Conservation (phyloP, 768 basidiomycete species). For the Hygrophoropsis aurantiaca region DNA sequence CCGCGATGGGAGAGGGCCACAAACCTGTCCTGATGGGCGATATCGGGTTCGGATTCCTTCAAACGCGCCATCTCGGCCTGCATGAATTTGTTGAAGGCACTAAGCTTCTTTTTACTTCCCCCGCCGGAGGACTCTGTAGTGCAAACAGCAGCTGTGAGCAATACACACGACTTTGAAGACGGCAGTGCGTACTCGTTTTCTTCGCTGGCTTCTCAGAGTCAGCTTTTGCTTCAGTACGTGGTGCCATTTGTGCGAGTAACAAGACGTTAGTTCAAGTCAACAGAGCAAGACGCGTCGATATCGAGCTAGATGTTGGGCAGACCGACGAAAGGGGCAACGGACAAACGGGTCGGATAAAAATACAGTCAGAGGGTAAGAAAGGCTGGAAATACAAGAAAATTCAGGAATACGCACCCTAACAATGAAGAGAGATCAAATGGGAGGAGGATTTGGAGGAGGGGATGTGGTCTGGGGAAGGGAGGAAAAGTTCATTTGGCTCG, state of each 20-base stretch:
- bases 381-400: slow-evolving; percentile 1
- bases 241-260: slow-evolving; percentile 37
- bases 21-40: slow-evolving; percentile 74
- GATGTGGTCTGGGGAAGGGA: slow-evolving; percentile 41
- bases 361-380: slow-evolving; percentile 7
- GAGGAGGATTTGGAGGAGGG: slow-evolving; percentile 16
- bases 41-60: slow-evolving; percentile 72
- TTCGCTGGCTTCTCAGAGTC: slow-evolving; percentile 49
- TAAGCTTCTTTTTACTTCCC: slow-evolving; percentile 59
- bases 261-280: slow-evolving; percentile 5
- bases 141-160: slow-evolving; percentile 15
- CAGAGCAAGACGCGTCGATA: slow-evolving; percentile 13
- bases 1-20: slow-evolving; percentile 7
- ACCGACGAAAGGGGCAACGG: slow-evolving; percentile 31
- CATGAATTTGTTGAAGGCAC: slow-evolving; percentile 80
- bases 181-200: slow-evolving; percentile 48
- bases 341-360: not conserved
- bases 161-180: slow-evolving; percentile 13
- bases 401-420: slow-evolving; percentile 9
- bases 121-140: slow-evolving; percentile 52
- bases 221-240: slow-evolving; percentile 40
- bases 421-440: slow-evolving; percentile 8
- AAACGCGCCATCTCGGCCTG: slow-evolving; percentile 77
- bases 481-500: slow-evolving; percentile 50
- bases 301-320: slow-evolving; percentile 22